Evolutionary conservation across 2,329 filamentous ascomycete species (phyloP).

Genomic region (Nemania sp.): DNA sequence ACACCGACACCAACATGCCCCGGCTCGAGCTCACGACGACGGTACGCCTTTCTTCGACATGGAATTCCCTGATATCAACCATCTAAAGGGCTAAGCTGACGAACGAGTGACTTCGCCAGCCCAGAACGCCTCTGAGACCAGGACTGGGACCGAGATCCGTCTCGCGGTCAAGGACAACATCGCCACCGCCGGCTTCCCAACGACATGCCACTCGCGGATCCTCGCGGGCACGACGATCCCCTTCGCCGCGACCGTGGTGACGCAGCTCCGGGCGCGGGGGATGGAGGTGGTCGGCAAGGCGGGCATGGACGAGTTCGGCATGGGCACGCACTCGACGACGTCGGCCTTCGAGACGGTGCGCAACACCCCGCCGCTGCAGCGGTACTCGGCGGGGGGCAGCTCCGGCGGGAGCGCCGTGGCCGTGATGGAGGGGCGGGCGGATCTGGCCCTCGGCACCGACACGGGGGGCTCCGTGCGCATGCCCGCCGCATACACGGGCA

Average conservation of each 20-base stretch:
- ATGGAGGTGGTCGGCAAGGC: conserved; percentile 75
- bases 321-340: conserved; percentile 80
- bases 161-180: conserved; percentile 81
- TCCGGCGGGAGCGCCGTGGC: conserved; percentile 93
- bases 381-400: conserved; percentile 77
- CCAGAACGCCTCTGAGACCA: too few species aligned
- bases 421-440: conserved; percentile 64
- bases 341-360: conserved; percentile 70
- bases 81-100: too few species aligned
- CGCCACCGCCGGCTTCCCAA: conserved; percentile 65
- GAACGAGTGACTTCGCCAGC: too few species aligned
- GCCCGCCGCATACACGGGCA: conserved; percentile 83
- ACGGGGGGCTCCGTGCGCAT: conserved; percentile 88
- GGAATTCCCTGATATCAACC: too few species aligned
- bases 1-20: conserved; percentile 9
- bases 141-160: conserved; percentile 21
- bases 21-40: background rate
- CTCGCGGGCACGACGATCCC: conserved; percentile 74
- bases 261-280: conserved; percentile 66
- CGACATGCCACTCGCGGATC: conserved; percentile 82
- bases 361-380: conserved; percentile 48
- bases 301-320: conserved; percentile 95
- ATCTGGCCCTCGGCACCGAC: conserved; percentile 83
- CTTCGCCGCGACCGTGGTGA: conserved; percentile 80
- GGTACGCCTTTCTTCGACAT: conserved; percentile 5